A percentile compares a stretch with the other conserved stretches of the same genome.
These are phyloP conservation scores for Fusarium sp. DNA, from an alignment of 2,329 filamentous ascomycete species.

Conservation along the genomic window DNA sequence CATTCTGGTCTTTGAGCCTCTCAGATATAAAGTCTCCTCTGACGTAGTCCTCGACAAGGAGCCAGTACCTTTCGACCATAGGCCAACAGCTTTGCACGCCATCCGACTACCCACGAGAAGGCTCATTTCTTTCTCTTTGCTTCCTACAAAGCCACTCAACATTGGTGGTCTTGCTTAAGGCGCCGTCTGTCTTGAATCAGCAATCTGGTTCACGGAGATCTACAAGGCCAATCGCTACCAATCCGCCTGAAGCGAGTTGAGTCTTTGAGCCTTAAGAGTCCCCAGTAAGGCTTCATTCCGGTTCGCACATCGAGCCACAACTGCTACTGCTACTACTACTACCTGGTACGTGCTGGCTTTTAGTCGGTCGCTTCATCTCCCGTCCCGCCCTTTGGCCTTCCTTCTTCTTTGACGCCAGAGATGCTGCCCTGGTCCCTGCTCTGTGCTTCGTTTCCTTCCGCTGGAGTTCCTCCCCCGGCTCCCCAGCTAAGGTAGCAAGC, in stretches of 20 bases:
- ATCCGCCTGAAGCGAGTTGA: slow-evolving; percentile 11
- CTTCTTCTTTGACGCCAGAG: slow-evolving; percentile 28
- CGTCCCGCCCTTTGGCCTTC: slow-evolving; percentile 22
- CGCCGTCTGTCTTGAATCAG: slow-evolving; percentile 8
- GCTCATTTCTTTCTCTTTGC: slow-evolving; percentile 13
- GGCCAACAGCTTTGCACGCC: slow-evolving; percentile 31
- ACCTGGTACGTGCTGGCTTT: slow-evolving; percentile 28
- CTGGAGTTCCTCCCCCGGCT: neutral
- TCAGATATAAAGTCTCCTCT: slow-evolving; percentile 1
- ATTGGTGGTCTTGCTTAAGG: neutral
- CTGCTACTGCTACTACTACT: slow-evolving; percentile 11
- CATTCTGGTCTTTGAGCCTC: neutral
- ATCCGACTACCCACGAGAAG: slow-evolving; percentile 13
- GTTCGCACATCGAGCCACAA: slow-evolving; percentile 5
- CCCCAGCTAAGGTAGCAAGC: neutral
- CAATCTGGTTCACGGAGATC: neutral
- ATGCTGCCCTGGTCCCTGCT: slow-evolving; percentile 10
- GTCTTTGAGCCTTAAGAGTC: neutral
- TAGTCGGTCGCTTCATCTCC: slow-evolving; percentile 29
- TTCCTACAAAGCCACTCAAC: neutral
- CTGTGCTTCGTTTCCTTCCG: slow-evolving; percentile 4
- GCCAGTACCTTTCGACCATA: slow-evolving; percentile 4
- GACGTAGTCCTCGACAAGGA: neutral
- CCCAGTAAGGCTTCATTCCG: slow-evolving; percentile 11
- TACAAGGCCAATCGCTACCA: slow-evolving; percentile 14